Percentiles rank a stretch among this genome's conserved stretches.
Conservation (phyloP, 805 yeast species). For the Saturnispora serradocipensis region DNA sequence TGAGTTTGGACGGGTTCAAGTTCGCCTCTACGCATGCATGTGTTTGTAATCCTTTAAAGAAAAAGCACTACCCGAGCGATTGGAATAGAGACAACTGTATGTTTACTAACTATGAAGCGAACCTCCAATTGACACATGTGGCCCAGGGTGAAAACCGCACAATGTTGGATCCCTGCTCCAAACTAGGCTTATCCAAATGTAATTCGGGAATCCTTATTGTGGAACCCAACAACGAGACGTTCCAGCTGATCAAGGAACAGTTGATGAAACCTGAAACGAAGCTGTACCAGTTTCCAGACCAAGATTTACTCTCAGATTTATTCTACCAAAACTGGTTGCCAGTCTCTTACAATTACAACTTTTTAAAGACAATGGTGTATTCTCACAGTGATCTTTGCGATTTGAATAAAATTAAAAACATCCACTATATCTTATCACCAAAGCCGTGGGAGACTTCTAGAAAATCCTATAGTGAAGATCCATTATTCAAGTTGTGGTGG, state of each 20-base stretch:
- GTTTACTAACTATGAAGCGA: slow-evolving; percentile 29
- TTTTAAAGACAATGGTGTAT: slow-evolving; percentile 41
- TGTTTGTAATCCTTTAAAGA: slow-evolving; percentile 48
- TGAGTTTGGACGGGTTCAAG: slow-evolving; percentile 29
- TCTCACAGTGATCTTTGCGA: slow-evolving; percentile 42
- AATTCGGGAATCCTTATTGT: slow-evolving; percentile 54
- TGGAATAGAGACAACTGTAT: slow-evolving; percentile 47
- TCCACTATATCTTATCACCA: slow-evolving; percentile 49
- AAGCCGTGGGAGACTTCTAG: slow-evolving; percentile 48
- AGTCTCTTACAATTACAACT: slow-evolving; percentile 44
- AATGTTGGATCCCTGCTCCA: slow-evolving; percentile 33
- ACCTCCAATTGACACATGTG: slow-evolving; percentile 18
- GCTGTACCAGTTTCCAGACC: slow-evolving; percentile 49
- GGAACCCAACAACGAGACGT: slow-evolving; percentile 31
- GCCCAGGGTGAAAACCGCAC: slow-evolving; percentile 1
- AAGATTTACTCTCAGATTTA: slow-evolving; percentile 45
- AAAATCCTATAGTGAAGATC: slow-evolving; percentile 31
- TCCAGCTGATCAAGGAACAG: slow-evolving; percentile 33
- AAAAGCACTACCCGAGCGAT: slow-evolving; percentile 43
- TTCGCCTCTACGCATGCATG: slow-evolving; percentile 58
- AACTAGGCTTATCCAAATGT: slow-evolving; percentile 38
- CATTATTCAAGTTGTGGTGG: slow-evolving; percentile 46
- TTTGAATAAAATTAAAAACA: slow-evolving; percentile 40
- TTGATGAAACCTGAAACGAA: slow-evolving; percentile 29
- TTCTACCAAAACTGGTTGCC: slow-evolving; percentile 43